Percentiles rank a stretch among this genome's conserved stretches.
Conservation (phyloP, 73 alveolate species). For the Tetrahymena elliotti region DNA sequence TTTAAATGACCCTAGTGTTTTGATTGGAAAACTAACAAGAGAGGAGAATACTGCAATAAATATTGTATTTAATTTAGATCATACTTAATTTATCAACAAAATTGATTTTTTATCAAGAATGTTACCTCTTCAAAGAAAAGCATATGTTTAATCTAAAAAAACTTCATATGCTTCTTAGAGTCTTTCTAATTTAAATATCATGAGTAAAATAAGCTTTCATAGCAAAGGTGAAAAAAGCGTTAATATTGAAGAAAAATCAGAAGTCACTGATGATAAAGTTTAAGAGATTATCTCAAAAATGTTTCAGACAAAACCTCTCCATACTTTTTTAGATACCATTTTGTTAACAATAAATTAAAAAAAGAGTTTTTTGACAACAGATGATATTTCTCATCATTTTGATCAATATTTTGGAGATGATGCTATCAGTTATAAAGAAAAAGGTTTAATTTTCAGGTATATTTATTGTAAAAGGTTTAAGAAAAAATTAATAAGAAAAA, state of each 20-base stretch:
- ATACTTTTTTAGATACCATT: neutral
- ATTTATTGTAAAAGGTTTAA: neutral
- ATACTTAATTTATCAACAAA: neutral
- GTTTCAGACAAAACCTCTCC: neutral
- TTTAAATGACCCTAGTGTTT: neutral
- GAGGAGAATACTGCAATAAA: neutral
- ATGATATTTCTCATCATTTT: neutral
- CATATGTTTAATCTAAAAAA: neutral
- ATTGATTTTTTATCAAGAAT: neutral
- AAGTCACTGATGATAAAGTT: neutral
- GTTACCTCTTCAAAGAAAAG: neutral
- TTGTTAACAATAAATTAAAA: neutral
- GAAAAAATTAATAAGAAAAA: neutral
- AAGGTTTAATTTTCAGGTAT: neutral
- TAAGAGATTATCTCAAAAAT: neutral
- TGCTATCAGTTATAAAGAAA: neutral
- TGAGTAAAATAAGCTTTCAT: neutral
- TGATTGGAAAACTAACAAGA: neutral
- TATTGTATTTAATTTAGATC: neutral
- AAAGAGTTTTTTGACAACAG: neutral
- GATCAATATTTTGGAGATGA: neutral
- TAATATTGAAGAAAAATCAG: neutral
- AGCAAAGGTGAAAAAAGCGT: neutral
- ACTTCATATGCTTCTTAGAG: neutral
- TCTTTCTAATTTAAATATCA: neutral